These are phyloP conservation scores for Thelonectria rubi DNA, from an alignment of 2,329 filamentous ascomycete species.

Conservation along the genomic window DNA sequence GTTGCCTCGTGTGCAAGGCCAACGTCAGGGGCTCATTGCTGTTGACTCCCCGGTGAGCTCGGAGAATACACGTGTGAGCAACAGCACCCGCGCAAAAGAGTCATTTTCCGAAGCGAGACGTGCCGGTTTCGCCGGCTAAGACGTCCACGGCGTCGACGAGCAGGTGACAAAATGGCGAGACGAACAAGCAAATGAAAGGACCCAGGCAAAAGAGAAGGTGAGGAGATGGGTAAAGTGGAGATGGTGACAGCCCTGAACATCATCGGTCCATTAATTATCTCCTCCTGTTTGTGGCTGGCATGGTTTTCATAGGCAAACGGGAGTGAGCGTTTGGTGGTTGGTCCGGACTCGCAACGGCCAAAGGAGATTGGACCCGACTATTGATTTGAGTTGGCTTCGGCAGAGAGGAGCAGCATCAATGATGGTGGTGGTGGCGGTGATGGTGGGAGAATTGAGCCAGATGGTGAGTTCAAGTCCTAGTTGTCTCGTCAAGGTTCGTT, in stretches of 20 bases:
- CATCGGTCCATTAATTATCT: slow-evolving; percentile 26
- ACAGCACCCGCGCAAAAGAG: not conserved
- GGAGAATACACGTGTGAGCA: slow-evolving; percentile 2
- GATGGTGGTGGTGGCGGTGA: not conserved
- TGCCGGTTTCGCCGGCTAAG: slow-evolving; percentile 1
- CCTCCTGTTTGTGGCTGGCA: slow-evolving; percentile 1
- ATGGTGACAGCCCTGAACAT: slow-evolving; percentile 26
- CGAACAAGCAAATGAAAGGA: slow-evolving; percentile 18
- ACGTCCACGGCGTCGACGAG: not conserved
- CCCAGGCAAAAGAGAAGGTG: slow-evolving; percentile 4
- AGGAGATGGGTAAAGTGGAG: slow-evolving; percentile 37
- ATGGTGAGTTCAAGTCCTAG: slow-evolving; percentile 10
- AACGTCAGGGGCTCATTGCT: slow-evolving; percentile 10
- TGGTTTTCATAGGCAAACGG: not conserved
- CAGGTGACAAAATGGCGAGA: slow-evolving; percentile 20
- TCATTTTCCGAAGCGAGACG: not conserved
- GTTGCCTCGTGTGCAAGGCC: not conserved
- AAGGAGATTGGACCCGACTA: not conserved
- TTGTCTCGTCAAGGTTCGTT: not conserved
- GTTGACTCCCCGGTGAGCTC: not conserved
- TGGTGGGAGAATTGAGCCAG: slow-evolving; percentile 19
- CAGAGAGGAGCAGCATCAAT: slow-evolving; percentile 8
- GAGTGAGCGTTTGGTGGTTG: not conserved
- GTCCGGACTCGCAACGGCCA: not conserved
- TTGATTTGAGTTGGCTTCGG: slow-evolving; percentile 26